Base-by-base conservation (phyloP, 306 rosid genomes). In the Gillenia trifoliata region DNA sequence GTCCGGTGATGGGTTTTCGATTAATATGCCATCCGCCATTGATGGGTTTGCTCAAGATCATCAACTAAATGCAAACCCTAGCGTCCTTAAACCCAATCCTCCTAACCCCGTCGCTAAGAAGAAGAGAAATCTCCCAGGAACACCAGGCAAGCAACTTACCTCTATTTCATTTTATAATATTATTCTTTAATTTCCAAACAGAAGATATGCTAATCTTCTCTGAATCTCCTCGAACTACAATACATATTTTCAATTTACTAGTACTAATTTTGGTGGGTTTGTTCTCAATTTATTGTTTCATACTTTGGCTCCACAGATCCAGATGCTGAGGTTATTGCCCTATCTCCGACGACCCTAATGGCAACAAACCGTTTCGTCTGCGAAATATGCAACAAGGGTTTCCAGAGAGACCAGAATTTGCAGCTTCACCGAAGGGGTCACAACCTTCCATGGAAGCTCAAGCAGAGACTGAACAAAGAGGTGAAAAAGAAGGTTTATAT, bases 331-430 rank as follows among this genome's bases (percentile, higher is more conserved):
- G 98, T 93, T 43, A 77, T 93, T 60, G 97, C 89, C 41, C 83
- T 93, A 2, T 93, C 98, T 3, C 98, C 98, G 2, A 93, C 88
- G 76, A 84, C 97, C 1, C 97, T 93, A 8, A 93, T 93, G 98
- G 96, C 98, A 0, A 93, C 96, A 2, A 91, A 93, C 77, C 68
- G 98, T 31, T 93, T 93, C 88, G 57, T 93, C 6, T 93, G 98
- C 54, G 98, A 93, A 68, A 91, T 93, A 83, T 93, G 98, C 85
- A 93, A 91, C 87, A 93, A 93, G 81, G 98, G 98, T 20, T 93
- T 93, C 68, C 98, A 93, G 70, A 88, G 98, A 78, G 98, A 93
- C 52, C 98, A 93, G 72, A 93, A 93, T n/a, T 89, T 93, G 36
- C 98, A 93, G 60, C 97, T 93, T 43, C 98, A 93, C 25, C 54